A percentile compares a stretch with the other conserved stretches of the same genome.
phyloP scores from a whole-genome alignment of 139 green algal genomes.

The Limnomonas spitsbergensis region DNA sequence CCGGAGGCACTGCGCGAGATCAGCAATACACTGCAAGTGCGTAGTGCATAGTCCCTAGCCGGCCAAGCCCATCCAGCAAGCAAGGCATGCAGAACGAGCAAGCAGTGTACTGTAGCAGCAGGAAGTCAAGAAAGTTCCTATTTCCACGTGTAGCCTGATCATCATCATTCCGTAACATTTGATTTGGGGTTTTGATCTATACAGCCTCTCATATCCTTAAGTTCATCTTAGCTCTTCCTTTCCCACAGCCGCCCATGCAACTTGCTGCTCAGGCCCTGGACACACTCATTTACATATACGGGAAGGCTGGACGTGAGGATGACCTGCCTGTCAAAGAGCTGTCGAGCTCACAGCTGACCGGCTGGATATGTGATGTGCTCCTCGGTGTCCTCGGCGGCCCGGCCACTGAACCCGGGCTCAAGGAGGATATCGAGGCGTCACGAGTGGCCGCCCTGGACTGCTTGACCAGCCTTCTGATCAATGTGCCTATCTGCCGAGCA shows the following conservation, averaged over 20 bases:
- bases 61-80: no score
- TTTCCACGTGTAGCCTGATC: no score
- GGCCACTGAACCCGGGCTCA: neutral
- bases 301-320: neutral
- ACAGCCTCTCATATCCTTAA: no score
- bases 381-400: neutral
- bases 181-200: no score
- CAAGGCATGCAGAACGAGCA: no score
- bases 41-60: no score
- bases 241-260: no score
- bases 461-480: slow-evolving; percentile 14
- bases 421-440: neutral
- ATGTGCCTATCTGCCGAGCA: neutral
- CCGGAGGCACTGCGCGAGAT: slow-evolving; percentile 4
- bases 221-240: no score
- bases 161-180: no score
- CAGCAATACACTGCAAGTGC: slow-evolving; percentile 8
- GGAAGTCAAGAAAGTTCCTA: no score
- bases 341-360: neutral
- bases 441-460: neutral
- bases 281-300: neutral
- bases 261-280: neutral
- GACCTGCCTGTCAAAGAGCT: slow-evolving; percentile 3
- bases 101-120: no score
- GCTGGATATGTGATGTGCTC: slow-evolving; percentile 12